These are phyloP conservation scores for Suaeda aralocaspica DNA, from an alignment of 148 eudicot species.

Conservation along the genomic window DNA sequence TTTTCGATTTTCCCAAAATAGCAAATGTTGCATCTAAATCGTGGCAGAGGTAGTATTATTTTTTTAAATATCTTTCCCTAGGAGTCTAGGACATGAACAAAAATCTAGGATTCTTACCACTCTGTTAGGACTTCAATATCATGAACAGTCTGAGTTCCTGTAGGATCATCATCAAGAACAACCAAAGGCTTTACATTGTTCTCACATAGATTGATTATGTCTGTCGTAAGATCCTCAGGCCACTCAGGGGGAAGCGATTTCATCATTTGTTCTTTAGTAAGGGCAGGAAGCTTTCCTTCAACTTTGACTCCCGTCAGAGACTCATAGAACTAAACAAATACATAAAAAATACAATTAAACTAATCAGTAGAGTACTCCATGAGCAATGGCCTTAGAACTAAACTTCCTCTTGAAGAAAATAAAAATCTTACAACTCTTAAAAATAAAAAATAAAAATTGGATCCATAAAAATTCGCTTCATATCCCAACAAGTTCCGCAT, in stretches of 20 bases:
- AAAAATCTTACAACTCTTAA: too few relatives aligned
- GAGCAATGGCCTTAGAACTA: not conserved
- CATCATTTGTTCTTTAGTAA: constrained; percentile 56
- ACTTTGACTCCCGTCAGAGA: constrained; percentile 86
- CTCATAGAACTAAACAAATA: constrained; percentile 69
- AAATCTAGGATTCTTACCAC: constrained; percentile 46
- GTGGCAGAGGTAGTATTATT: too few relatives aligned
- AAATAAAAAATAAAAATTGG: too few relatives aligned
- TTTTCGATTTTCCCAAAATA: too few relatives aligned
- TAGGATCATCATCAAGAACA: constrained; percentile 99
- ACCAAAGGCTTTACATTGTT: constrained; percentile 66
- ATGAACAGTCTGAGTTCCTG: constrained; percentile 99
- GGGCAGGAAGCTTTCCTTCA: constrained; percentile 72
- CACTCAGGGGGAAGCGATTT: constrained; percentile 82
- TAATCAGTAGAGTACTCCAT: too few relatives aligned
- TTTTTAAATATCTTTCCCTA: too few relatives aligned
- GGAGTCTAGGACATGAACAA: not conserved
- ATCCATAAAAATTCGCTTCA: not conserved
- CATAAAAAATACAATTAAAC: not conserved
- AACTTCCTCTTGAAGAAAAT: not conserved
- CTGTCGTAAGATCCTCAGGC: constrained; percentile 67
- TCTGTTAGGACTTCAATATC: constrained; percentile 92
- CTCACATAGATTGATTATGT: constrained; percentile 49
- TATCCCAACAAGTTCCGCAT: not conserved
- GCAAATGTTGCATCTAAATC: too few relatives aligned